Base-by-base conservation (phyloP, 2,329 filamentous ascomycete species). In the Paecilomyces variotii region DNA sequence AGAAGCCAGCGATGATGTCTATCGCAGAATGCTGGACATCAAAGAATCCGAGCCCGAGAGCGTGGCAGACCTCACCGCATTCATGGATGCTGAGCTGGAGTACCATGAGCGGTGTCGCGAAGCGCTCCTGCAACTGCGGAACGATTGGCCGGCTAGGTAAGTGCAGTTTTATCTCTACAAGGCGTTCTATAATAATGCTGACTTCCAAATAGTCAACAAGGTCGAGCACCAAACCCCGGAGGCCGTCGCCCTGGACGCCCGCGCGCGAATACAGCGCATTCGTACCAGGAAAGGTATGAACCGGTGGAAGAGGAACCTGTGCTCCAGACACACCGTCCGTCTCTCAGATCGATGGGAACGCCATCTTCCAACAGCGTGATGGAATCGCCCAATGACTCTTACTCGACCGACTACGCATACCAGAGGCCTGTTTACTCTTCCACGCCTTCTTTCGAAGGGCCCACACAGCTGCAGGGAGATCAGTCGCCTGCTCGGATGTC, bases 11-110 rank as follows among this genome's bases (percentile, higher is more conserved):
- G 93, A 97, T 70, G 93, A 97, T 68, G 92, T 97, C 57, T 83
- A 87, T 66, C 85, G 93, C 60, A 84, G 93, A 57, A 97, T 97
- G 94, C 86, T 95, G 75, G 93, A 97, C 70, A 95, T 97, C 77
- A 93, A 94, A 77, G 92, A 97, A 68, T 84, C 90, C 25, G 93
- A 97, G 74, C 82, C 80, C 51, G 93, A 97, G 63, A 91, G 87
- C 68, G 84, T 96, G 50, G 81, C 83, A 54, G 91, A 96, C 69
- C 79, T 97, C 58, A 86, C 86, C 2, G 79, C 84, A 19, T 95
- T 97, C 72, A 78, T 97, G 56, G 92, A 97, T 61, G 88, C 90
- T 49, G 89, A 97, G 76, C 81, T 97, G 59, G 87, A 89, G 62
- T 97, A 94, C 76, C 89, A 97, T 72, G 93, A 97, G 72, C 87